Evolutionary conservation across 2,329 filamentous ascomycete species (phyloP).

Genomic region (Neoarthrinium moseri): DNA sequence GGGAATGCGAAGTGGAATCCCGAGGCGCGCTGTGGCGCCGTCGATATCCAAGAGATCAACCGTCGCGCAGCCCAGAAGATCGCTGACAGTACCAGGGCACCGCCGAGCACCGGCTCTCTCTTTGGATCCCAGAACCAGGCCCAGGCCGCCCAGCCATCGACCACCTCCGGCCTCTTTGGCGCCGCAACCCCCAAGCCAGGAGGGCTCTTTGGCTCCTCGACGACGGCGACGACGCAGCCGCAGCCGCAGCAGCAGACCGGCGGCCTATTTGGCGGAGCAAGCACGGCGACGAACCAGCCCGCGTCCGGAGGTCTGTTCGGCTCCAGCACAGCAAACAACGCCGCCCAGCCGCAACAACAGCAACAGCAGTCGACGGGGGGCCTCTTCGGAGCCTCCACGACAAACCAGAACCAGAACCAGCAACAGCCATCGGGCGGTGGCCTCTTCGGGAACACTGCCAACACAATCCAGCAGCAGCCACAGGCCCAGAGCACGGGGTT

Average conservation of each 20-base stretch:
- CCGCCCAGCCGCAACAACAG: constrained; percentile 11
- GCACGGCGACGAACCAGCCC: constrained; percentile 13
- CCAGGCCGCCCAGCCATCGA: constrained; percentile 15
- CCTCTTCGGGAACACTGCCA: constrained; percentile 8
- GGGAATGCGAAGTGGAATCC: background rate
- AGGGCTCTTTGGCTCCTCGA: constrained; percentile 23
- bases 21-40: too few species aligned
- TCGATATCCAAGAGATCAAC: constrained; percentile 14
- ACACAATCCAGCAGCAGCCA: background rate
- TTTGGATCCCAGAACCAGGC: constrained; percentile 24
- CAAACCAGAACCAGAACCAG: constrained; percentile 16
- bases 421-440: constrained; percentile 8
- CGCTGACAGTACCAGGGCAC: constrained; percentile 30
- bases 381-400: constrained; percentile 18
- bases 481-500: constrained; percentile 7
- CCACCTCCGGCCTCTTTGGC: constrained; percentile 17
- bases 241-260: constrained; percentile 14
- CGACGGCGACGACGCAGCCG: constrained; percentile 17
- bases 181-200: constrained; percentile 20
- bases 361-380: constrained; percentile 4
- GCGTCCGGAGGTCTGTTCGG: constrained; percentile 17
- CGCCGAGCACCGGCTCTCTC: constrained; percentile 29
- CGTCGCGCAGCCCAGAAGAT: too few species aligned
- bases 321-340: constrained; percentile 13
- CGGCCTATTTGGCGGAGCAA: constrained; percentile 4